A percentile compares a stretch with the other conserved stretches of the same genome.
Evolutionary conservation across 805 yeast species (phyloP).

Genomic region (Wickerhamiella cacticola): DNA sequence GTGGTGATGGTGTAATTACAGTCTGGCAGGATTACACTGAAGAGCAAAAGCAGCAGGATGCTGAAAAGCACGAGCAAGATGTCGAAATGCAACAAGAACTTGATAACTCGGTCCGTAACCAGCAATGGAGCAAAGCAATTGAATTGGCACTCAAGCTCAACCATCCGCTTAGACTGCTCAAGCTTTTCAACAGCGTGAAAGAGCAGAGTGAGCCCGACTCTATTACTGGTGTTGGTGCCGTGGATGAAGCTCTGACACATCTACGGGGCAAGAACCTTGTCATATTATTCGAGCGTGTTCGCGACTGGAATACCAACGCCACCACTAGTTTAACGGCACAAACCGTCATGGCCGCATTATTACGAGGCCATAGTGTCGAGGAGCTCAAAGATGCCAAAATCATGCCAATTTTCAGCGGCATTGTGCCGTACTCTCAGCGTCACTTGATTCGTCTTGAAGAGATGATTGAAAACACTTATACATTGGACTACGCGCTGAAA

Average conservation of each 20-base stretch:
- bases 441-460: conserved; percentile 69
- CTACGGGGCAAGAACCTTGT: conserved; percentile 50
- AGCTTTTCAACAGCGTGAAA: conserved; percentile 53
- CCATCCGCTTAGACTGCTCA: conserved; percentile 80
- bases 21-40: conserved; percentile 84
- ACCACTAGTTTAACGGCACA: conserved; percentile 73
- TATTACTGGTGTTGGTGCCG: conserved; percentile 42
- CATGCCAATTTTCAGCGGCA: conserved; percentile 53
- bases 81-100: conserved; percentile 86
- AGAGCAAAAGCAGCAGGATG: conserved; percentile 45
- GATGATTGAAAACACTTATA: conserved; percentile 71
- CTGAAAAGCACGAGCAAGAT: conserved; percentile 40
- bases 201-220: conserved; percentile 38
- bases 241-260: conserved; percentile 51
- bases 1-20: conserved; percentile 86
- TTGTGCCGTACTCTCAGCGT: conserved; percentile 80
- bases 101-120: conserved; percentile 54
- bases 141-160: conserved; percentile 71
- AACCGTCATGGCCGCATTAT: conserved; percentile 52
- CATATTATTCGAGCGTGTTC: conserved; percentile 54
- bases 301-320: conserved; percentile 93
- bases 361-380: conserved; percentile 44
- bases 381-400: conserved; percentile 54
- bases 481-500: conserved; percentile 70
- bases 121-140: conserved; percentile 85